Evolutionary conservation across 1,139 yeast genomes (phyloP).

Genomic region (Geotrichum aggregatum): DNA sequence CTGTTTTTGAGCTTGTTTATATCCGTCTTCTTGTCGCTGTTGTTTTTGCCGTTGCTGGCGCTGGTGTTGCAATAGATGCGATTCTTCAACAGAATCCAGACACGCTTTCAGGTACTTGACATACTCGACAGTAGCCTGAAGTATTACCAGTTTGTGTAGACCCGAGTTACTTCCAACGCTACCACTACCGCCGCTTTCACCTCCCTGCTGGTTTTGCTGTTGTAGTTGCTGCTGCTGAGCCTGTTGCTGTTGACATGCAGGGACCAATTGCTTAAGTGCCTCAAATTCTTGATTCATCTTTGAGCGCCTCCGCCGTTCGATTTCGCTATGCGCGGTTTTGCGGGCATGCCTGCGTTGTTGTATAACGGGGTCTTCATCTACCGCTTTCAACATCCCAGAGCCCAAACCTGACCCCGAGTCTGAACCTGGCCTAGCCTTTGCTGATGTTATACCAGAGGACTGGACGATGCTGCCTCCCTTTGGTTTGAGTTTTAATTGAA

Average conservation of each 20-base stretch:
- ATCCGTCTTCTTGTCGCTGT: slow-evolving; percentile 8
- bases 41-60: slow-evolving; percentile 8
- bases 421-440: background rate
- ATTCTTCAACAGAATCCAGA: slow-evolving; percentile 25
- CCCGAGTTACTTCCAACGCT: slow-evolving; percentile 44
- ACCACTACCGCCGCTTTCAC: slow-evolving; percentile 13
- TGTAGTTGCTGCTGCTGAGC: slow-evolving; percentile 19
- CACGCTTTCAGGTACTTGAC: slow-evolving; percentile 57
- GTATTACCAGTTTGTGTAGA: slow-evolving; percentile 74
- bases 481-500: slow-evolving; percentile 6
- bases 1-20: too few species aligned
- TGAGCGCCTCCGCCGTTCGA: slow-evolving; percentile 72
- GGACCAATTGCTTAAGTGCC: slow-evolving; percentile 70
- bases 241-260: slow-evolving; percentile 51
- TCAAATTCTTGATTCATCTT: slow-evolving; percentile 81
- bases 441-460: background rate
- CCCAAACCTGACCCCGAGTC: slow-evolving; percentile 4
- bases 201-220: slow-evolving; percentile 19
- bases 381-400: slow-evolving; percentile 26
- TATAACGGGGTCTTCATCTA: slow-evolving; percentile 38
- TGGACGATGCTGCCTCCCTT: background rate
- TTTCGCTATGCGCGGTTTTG: slow-evolving; percentile 65
- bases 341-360: slow-evolving; percentile 46
- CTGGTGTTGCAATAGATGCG: background rate
- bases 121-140: slow-evolving; percentile 78